These are phyloP conservation scores for Murraya koenigii DNA, from an alignment of 345 rosid species.

Conservation along the genomic window DNA sequence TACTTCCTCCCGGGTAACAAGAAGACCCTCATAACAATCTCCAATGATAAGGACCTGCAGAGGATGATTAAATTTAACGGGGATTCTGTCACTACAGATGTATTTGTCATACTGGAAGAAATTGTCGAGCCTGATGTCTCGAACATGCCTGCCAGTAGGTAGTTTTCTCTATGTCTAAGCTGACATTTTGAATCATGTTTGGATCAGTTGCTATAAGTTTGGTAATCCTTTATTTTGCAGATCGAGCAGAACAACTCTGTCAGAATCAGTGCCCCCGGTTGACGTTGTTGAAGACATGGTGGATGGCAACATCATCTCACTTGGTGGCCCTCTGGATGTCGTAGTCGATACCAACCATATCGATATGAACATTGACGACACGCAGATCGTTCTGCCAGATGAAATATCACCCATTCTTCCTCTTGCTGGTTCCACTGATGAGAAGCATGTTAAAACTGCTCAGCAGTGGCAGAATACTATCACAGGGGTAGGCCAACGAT, in stretches of 20 bases:
- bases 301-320: constrained; percentile 45
- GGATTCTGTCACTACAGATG: constrained; percentile 48
- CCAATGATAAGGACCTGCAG: constrained; percentile 63
- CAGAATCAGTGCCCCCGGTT: constrained; percentile 58
- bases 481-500: constrained; percentile 91
- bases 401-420: constrained; percentile 57
- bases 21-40: constrained; percentile 74
- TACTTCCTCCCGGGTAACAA: constrained; percentile 88
- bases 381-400: constrained; percentile 38
- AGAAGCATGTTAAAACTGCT: constrained; percentile 66
- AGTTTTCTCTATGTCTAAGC: constrained; percentile 25
- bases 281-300: constrained; percentile 39
- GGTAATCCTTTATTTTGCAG: constrained; percentile 34
- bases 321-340: constrained; percentile 36
- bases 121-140: constrained; percentile 54
- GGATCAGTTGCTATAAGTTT: constrained; percentile 18
- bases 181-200: neutral
- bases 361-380: constrained; percentile 33
- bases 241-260: constrained; percentile 87
- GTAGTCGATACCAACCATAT: constrained; percentile 45
- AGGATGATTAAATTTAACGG: constrained; percentile 70
- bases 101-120: constrained; percentile 65
- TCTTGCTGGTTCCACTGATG: constrained; percentile 38
- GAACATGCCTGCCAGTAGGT: constrained; percentile 89
- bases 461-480: constrained; percentile 92